phyloP scores from a whole-genome alignment of 2,329 filamentous ascomycete genomes.

The Fusarium mundagurra region DNA sequence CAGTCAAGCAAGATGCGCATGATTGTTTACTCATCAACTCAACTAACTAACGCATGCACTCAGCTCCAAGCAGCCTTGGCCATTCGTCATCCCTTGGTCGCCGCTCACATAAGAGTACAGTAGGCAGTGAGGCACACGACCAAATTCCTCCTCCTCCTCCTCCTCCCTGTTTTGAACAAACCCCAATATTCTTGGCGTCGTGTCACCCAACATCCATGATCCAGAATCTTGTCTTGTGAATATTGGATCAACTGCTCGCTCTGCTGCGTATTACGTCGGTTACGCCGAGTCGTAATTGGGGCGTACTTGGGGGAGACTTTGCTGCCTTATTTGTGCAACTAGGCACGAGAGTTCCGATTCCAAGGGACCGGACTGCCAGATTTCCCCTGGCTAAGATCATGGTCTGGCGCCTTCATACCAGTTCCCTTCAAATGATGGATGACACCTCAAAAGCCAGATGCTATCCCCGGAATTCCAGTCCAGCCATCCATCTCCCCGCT shows the following conservation, averaged over 20 bases:
- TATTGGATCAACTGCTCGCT: slow-evolving; percentile 1
- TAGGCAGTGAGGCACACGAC: neutral
- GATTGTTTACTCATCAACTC: neutral
- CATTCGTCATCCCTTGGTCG: neutral
- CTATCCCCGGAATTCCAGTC: neutral
- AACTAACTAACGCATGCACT: neutral
- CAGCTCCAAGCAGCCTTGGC: neutral
- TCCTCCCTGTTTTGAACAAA: slow-evolving; percentile 1
- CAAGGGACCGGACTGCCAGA: neutral
- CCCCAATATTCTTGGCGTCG: slow-evolving; percentile 4
- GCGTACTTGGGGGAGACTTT: neutral
- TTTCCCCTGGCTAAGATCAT: neutral
- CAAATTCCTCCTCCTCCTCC: slow-evolving; percentile 3
- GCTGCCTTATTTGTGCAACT: slow-evolving; percentile 24
- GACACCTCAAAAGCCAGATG: neutral
- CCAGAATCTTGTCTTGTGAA: slow-evolving; percentile 5
- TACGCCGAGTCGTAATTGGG: slow-evolving; percentile 16
- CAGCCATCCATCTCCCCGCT: neutral
- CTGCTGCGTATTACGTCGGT: slow-evolving; percentile 9
- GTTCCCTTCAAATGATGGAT: neutral
- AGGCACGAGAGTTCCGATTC: neutral
- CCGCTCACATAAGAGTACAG: neutral
- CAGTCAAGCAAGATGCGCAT: neutral
- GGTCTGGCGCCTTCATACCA: neutral
- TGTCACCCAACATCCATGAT: slow-evolving; percentile 11